Conservation (phyloP, 2,329 filamentous ascomycete species). For the Arthrocladium fulminans region DNA sequence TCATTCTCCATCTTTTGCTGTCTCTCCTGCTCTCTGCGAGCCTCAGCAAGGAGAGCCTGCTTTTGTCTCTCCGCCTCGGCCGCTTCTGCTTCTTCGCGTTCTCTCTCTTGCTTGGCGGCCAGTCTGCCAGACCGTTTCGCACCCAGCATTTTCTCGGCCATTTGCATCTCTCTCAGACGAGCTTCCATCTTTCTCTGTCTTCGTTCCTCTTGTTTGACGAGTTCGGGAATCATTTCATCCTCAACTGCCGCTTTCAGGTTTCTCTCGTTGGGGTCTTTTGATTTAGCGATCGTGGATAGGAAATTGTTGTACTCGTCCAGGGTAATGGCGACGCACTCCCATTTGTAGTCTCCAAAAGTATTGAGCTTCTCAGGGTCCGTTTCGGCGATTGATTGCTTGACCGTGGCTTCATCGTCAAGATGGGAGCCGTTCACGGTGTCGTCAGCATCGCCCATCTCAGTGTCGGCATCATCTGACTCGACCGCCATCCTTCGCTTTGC, state of each 20-base stretch:
- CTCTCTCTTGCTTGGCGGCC: constrained; percentile 69
- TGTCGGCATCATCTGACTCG: constrained; percentile 30
- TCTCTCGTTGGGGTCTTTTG: constrained; percentile 77
- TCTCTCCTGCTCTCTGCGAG: constrained; percentile 49
- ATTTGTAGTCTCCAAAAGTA: constrained; percentile 66
- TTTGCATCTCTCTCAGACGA: constrained; percentile 72
- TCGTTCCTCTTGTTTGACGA: constrained; percentile 64
- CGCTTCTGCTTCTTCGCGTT: constrained; percentile 62
- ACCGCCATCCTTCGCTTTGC: constrained; percentile 60
- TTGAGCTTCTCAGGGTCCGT: constrained; percentile 40
- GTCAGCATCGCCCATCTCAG: constrained; percentile 38
- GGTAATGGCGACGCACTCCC: constrained; percentile 84
- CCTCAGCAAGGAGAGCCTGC: constrained; percentile 55
- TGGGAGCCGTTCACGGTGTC: constrained; percentile 30
- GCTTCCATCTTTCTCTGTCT: constrained; percentile 63
- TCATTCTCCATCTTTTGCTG: constrained; percentile 62
- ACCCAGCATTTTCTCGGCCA: constrained; percentile 76
- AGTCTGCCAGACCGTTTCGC: constrained; percentile 90
- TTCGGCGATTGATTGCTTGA: constrained; percentile 27
- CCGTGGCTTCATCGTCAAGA: constrained; percentile 30
- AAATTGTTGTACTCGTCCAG: constrained; percentile 68
- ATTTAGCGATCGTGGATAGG: constrained; percentile 61
- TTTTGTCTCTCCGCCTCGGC: constrained; percentile 62
- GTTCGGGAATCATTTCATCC: constrained; percentile 70
- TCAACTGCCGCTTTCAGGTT: constrained; percentile 61